Conservation (phyloP, 129 eudicot genomes). For the Tagetes patula region DNA sequence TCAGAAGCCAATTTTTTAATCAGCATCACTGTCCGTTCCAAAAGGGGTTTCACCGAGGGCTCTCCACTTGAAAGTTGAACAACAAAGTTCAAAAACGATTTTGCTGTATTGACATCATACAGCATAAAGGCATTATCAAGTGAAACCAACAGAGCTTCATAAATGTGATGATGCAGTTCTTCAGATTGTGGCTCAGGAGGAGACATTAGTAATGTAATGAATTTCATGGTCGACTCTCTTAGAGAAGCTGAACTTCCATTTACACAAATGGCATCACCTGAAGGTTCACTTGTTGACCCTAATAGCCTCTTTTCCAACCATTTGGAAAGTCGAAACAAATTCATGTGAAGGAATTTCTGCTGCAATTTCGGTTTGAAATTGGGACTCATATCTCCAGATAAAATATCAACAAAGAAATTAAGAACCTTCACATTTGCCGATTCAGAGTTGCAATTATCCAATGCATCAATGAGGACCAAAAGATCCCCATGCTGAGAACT, state of each 20-base stretch:
- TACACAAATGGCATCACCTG: constrained; percentile 37
- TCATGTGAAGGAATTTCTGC: constrained; percentile 67
- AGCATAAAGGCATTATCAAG: constrained; percentile 73
- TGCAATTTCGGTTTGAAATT: constrained; percentile 51
- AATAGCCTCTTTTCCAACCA: constrained; percentile 87
- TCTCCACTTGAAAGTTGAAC: constrained; percentile 80
- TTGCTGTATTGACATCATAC: constrained; percentile 68
- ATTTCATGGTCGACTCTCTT: constrained; percentile 82
- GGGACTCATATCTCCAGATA: constrained; percentile 55
- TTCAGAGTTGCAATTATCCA: constrained; percentile 72
- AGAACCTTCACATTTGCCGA: constrained; percentile 72
- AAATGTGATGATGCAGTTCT: constrained; percentile 60
- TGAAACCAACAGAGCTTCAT: constrained; percentile 62
- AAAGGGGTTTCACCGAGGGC: constrained; percentile 55
- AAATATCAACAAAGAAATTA: constrained; percentile 66
- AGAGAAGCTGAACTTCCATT: constrained; percentile 63
- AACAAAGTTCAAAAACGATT: constrained; percentile 64
- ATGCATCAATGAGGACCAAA: constrained; percentile 68
- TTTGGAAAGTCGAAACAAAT: constrained; percentile 61
- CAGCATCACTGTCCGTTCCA: constrained; percentile 53
- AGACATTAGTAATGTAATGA: constrained; percentile 55
- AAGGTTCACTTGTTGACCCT: constrained; percentile 51
- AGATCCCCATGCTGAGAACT: constrained; percentile 62
- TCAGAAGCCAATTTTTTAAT: constrained; percentile 75
- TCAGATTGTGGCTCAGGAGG: constrained; percentile 45